These are phyloP conservation scores for Cryomyces antarcticus DNA, from an alignment of 495 filamentous ascomycete species.

Conservation along the genomic window DNA sequence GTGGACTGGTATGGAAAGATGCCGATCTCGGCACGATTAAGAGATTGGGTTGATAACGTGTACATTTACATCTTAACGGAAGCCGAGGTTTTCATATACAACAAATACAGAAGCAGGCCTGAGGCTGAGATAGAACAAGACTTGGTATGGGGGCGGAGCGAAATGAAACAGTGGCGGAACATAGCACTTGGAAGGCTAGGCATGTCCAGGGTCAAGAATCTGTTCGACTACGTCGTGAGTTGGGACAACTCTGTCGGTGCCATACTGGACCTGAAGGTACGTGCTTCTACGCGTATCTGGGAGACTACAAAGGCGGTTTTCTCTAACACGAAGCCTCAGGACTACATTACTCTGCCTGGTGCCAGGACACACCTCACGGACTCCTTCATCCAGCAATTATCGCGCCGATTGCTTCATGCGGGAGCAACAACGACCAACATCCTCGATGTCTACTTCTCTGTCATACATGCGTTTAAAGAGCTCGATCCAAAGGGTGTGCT, in stretches of 20 bases:
- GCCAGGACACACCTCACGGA: constrained; percentile 43
- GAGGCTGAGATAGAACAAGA: not conserved
- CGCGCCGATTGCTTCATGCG: constrained; percentile 61
- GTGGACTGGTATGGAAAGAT: constrained; percentile 18
- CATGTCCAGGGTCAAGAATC: constrained; percentile 51
- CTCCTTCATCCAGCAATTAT: constrained; percentile 46
- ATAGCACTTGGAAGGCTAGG: constrained; percentile 64
- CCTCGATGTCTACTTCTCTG: constrained; percentile 71
- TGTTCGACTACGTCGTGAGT: constrained; percentile 73
- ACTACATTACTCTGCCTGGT: constrained; percentile 33
- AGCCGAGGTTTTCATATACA: too few relatives aligned
- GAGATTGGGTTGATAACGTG: constrained; percentile 18
- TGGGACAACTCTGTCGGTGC: constrained; percentile 63
- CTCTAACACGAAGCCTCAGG: constrained; percentile 3
- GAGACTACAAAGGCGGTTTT: not conserved
- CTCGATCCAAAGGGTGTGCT: constrained; percentile 84
- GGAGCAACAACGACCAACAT: constrained; percentile 81
- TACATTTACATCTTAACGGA: constrained; percentile 8
- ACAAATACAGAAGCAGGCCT: not conserved
- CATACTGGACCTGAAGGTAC: constrained; percentile 53
- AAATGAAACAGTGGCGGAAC: constrained; percentile 42
- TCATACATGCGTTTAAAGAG: constrained; percentile 76
- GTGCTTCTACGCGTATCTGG: not conserved
- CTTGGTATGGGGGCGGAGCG: constrained; percentile 3
- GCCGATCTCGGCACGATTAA: constrained; percentile 41